Percentiles rank a stretch among this genome's conserved stretches.
Conservation (phyloP, 164 flowering plant genomes). For the Aristolochia fimbriata region DNA sequence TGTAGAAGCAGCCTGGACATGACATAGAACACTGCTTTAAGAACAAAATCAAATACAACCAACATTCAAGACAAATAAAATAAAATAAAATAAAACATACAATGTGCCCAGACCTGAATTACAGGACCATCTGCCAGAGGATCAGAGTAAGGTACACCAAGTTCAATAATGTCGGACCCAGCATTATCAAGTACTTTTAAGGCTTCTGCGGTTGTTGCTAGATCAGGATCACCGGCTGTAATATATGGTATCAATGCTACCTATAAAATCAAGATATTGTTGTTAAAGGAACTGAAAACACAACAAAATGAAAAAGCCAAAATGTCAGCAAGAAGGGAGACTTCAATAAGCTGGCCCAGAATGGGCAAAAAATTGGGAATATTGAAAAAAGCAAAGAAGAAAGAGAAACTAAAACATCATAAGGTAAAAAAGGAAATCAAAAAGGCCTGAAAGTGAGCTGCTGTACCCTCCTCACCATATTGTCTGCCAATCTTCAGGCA, state of each 20-base stretch:
- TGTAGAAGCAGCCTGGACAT: conserved; percentile 74
- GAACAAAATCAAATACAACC: conserved; percentile 1
- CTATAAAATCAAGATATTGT: conserved; percentile 25
- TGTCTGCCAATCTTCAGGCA: no score
- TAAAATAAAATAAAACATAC: neutral
- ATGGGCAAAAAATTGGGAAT: neutral
- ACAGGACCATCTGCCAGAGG: conserved; percentile 98
- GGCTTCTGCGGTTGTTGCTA: conserved; percentile 77
- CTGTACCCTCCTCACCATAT: no score
- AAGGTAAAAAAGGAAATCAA: no score
- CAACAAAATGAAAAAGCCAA: neutral
- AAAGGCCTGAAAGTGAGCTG: no score
- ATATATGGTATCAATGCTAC: conserved; percentile 85
- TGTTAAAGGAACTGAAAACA: neutral
- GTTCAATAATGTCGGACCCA: conserved; percentile 82
- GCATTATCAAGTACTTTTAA: conserved; percentile 73
- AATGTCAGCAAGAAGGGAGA: neutral
- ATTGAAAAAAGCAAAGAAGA: neutral
- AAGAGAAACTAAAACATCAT: neutral
- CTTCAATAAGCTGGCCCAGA: neutral
- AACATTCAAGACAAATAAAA: neutral
- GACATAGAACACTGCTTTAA: neutral
- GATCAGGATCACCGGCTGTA: conserved; percentile 94
- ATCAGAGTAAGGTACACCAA: conserved; percentile 89
- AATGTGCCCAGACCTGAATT: conserved; percentile 53